Percentiles rank a stretch among this genome's conserved stretches.
These are phyloP conservation scores for Diaporthe capsici DNA, from an alignment of 2,329 filamentous ascomycete species.

Conservation along the genomic window DNA sequence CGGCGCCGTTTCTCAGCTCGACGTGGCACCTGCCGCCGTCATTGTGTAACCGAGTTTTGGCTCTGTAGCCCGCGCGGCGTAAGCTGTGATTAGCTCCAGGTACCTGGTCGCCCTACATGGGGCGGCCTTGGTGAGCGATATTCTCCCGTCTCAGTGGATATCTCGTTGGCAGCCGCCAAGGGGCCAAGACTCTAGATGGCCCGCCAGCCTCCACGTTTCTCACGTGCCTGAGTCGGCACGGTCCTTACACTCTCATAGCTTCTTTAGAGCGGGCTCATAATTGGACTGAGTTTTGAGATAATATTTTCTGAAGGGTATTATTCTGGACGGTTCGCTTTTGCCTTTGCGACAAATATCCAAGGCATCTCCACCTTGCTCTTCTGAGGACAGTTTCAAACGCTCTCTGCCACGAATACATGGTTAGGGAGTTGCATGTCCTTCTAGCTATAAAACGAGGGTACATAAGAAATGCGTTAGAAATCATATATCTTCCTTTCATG, in stretches of 20 bases:
- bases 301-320: no score
- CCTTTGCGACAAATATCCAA: neutral
- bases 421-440: no score
- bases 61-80: neutral
- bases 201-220: constrained; percentile 9
- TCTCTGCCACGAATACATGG: no score
- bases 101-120: neutral
- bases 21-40: neutral
- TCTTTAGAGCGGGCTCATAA: neutral
- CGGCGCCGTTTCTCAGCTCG: neutral
- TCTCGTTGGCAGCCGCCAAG: constrained; percentile 1
- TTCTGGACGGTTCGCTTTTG: no score
- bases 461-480: no score
- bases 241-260: neutral
- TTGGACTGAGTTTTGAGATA: neutral
- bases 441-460: no score
- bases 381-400: neutral
- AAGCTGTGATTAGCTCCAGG: neutral
- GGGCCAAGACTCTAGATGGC: constrained; percentile 6
- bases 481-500: no score
- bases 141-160: constrained; percentile 8
- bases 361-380: neutral
- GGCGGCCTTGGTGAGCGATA: constrained; percentile 8
- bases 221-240: neutral
- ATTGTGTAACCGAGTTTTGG: neutral